These are phyloP conservation scores for Leishmania guyanensis DNA, from an alignment of 208 protist species.

Conservation along the genomic window DNA sequence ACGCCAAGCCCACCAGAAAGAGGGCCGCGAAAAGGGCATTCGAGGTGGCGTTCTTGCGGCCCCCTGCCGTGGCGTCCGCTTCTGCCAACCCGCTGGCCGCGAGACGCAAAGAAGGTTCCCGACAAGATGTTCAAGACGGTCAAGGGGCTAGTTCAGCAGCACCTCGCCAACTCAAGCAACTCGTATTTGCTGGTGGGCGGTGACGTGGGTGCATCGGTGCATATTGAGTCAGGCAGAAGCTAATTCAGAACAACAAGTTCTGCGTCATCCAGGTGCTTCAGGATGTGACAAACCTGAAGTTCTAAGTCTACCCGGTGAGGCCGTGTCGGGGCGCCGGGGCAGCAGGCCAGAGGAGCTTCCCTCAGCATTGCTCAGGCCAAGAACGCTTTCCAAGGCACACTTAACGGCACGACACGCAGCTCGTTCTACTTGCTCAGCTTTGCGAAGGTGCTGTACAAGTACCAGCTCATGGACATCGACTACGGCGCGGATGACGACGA, in stretches of 20 bases:
- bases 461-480: slow-evolving; percentile 84
- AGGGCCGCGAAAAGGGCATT: too few relatives aligned
- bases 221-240: slow-evolving; percentile 88
- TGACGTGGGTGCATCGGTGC: slow-evolving; percentile 63
- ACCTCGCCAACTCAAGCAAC: slow-evolving; percentile 46
- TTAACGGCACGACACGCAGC: slow-evolving; percentile 71
- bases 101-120: slow-evolving; percentile 11
- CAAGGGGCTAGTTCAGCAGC: slow-evolving; percentile 69
- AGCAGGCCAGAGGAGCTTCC: slow-evolving; percentile 46
- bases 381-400: slow-evolving; percentile 45
- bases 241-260: slow-evolving; percentile 78
- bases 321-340: slow-evolving; percentile 67
- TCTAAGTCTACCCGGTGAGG: slow-evolving; percentile 82
- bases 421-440: slow-evolving; percentile 50
- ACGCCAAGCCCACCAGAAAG: too few relatives aligned
- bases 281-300: slow-evolving; percentile 38
- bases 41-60: too few relatives aligned
- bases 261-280: slow-evolving; percentile 88
- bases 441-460: slow-evolving; percentile 58
- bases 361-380: slow-evolving; percentile 32
- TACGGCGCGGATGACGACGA: slow-evolving; percentile 46
- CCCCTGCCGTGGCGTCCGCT: neutral
- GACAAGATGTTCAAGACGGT: slow-evolving; percentile 55
- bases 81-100: slow-evolving; percentile 12
- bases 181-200: slow-evolving; percentile 64